Evolutionary conservation across 192 early-diverging fungal genomes (phyloP), one percentile per base, ranked within the genome.

Genomic region (Cetraspora pellucida): DNA sequence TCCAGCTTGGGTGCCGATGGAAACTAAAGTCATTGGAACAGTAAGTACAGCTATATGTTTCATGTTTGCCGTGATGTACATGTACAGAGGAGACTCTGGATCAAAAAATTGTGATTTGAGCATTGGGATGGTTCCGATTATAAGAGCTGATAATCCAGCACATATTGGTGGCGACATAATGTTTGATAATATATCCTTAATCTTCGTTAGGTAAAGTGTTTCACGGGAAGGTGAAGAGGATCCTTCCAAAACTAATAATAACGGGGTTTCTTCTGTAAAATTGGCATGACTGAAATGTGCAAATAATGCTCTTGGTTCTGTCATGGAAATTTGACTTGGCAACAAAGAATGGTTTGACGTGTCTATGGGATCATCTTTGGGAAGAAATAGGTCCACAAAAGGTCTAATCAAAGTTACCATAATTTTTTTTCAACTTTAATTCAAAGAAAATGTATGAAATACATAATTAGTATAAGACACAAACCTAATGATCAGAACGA

Each of bases 21-120:
- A 30, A 13, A 78, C 28, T 37, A 78, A 31, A 11, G 70, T 70
- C 57, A 78, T 28, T n/a, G 77, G 77, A 28, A 78, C 57, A 11
- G 68, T 61, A 13, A 60, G 57, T 2, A n/a, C 7, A 21, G 65
- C 77, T 46, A 78, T 61, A 52, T 37, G 46, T 27, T 59, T 2
- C 19, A 61, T 63, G 17, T 67, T 47, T 10, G 50, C 28, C 2
- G 77, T 78, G 11, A 78, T 23, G 7, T 30, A 46, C 2, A 25
- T 71, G 44, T 78, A 60, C 9, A 78, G 49, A 37, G 1, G 0
- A 6, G 68, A 43, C 9, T 57, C 0, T 47, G 58, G 8, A 13
- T 28, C 45, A 30, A 78, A 78, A 58, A 78, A 72, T 25, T 72
- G 2, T 8, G 55, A 21, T 19, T 78, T 78, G 19, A 78, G n/a